phyloP scores from a whole-genome alignment of 108 stramenopile species.

The Cyclotella atomus region DNA sequence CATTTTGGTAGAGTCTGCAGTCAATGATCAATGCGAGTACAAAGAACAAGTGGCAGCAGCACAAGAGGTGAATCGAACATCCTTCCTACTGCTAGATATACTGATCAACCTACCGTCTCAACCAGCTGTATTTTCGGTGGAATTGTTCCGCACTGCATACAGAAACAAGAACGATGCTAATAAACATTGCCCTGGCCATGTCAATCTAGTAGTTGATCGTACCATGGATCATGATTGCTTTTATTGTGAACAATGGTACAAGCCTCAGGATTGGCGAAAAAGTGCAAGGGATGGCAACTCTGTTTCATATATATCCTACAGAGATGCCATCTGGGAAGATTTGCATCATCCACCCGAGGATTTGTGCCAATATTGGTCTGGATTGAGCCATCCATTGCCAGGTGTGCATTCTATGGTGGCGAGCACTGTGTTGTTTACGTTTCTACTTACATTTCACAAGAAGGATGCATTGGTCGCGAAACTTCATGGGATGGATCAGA shows the following conservation, averaged over 20 bases:
- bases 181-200: background rate
- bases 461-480: background rate
- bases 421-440: constrained; percentile 13
- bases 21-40: constrained; percentile 15
- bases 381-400: constrained; percentile 12
- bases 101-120: constrained; percentile 3
- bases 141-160: constrained; percentile 10
- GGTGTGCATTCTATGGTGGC: constrained; percentile 19
- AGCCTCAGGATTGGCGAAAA: constrained; percentile 13
- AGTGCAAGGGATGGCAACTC: constrained; percentile 11
- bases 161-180: constrained; percentile 7
- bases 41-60: background rate
- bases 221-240: background rate
- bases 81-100: background rate
- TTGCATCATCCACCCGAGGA: constrained; percentile 7
- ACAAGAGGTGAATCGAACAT: constrained; percentile 1
- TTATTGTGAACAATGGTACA: constrained; percentile 17
- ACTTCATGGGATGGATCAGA: too few species aligned
- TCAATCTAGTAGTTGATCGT: background rate
- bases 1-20: constrained; percentile 15
- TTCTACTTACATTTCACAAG: background rate
- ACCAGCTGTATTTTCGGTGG: constrained; percentile 21
- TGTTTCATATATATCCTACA: constrained; percentile 8
- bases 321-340: constrained; percentile 21
- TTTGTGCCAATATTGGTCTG: constrained; percentile 27